Evolutionary conservation across 148 eudicot genomes (phyloP).

Genomic region (Spergularia marina): DNA sequence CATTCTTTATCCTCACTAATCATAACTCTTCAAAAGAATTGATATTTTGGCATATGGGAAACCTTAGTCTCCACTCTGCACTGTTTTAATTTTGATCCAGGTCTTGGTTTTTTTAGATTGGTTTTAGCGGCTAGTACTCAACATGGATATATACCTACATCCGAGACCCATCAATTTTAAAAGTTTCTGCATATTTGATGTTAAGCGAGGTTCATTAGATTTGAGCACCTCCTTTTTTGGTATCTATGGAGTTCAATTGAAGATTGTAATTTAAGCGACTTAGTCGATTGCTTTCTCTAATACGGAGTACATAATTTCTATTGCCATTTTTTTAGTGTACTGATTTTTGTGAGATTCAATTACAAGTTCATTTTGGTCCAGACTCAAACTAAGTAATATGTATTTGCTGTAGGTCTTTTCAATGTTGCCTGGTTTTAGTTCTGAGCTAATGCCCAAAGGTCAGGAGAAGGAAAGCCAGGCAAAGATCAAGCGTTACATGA

Average conservation of each 20-base stretch:
- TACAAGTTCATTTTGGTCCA: background rate
- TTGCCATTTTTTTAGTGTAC: background rate
- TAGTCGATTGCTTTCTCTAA: background rate
- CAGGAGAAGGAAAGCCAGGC: conserved; percentile 93
- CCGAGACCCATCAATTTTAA: too few species aligned
- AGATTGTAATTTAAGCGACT: background rate
- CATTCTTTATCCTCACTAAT: background rate
- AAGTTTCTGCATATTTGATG: too few species aligned
- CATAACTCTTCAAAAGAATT: background rate
- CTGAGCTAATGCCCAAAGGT: conserved; percentile 88
- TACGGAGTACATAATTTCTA: background rate
- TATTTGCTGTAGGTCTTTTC: conserved; percentile 60
- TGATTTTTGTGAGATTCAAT: background rate
- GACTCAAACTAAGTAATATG: background rate
- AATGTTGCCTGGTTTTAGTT: conserved; percentile 86
- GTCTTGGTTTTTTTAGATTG: background rate
- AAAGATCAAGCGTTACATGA: conserved; percentile 90
- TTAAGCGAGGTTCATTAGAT: too few species aligned
- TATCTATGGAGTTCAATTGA: background rate
- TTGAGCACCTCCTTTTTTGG: background rate
- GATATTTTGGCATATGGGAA: background rate
- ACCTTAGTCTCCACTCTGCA: background rate
- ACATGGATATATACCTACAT: too few species aligned
- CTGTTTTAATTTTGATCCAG: background rate
- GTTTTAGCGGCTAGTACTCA: background rate